Evolutionary conservation across 2,329 filamentous ascomycete genomes (phyloP).

Genomic region (Hypoxylon sp.): DNA sequence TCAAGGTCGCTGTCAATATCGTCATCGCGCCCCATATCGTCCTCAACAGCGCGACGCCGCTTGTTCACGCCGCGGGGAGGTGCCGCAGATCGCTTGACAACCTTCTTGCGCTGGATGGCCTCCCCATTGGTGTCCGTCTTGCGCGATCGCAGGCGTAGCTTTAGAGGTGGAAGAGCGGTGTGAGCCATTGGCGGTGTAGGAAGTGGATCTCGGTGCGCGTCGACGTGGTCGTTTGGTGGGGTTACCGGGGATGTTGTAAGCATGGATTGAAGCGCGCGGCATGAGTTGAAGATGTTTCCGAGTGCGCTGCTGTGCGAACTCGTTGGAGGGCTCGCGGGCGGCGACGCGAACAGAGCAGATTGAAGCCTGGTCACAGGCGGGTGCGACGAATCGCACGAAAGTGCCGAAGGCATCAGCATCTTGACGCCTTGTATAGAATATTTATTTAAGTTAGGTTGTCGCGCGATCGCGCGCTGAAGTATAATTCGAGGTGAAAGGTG

Average conservation of each 20-base stretch:
- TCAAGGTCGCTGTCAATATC: constrained; percentile 58
- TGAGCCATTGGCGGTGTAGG: constrained; percentile 70
- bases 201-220: constrained; percentile 58
- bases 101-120: constrained; percentile 59
- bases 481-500: constrained; percentile 18
- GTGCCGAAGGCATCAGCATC: constrained; percentile 73
- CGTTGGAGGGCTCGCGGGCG: constrained; percentile 69
- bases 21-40: constrained; percentile 62
- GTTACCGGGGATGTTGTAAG: constrained; percentile 60
- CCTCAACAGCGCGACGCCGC: constrained; percentile 64
- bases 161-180: constrained; percentile 63
- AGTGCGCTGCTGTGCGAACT: constrained; percentile 64
- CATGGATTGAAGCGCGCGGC: constrained; percentile 73
- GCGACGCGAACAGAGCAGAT: constrained; percentile 69
- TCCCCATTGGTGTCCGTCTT: constrained; percentile 54
- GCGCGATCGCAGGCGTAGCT: constrained; percentile 69
- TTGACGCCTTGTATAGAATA: constrained; percentile 43
- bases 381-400: constrained; percentile 70
- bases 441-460: constrained; percentile 18
- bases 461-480: constrained; percentile 9
- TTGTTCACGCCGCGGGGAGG: constrained; percentile 67
- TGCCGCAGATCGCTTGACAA: constrained; percentile 64
- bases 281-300: constrained; percentile 71
- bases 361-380: constrained; percentile 62
- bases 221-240: constrained; percentile 36